Evolutionary conservation across 2,329 filamentous ascomycete species (phyloP).

Genomic region (Rasamsonia emersonii): DNA sequence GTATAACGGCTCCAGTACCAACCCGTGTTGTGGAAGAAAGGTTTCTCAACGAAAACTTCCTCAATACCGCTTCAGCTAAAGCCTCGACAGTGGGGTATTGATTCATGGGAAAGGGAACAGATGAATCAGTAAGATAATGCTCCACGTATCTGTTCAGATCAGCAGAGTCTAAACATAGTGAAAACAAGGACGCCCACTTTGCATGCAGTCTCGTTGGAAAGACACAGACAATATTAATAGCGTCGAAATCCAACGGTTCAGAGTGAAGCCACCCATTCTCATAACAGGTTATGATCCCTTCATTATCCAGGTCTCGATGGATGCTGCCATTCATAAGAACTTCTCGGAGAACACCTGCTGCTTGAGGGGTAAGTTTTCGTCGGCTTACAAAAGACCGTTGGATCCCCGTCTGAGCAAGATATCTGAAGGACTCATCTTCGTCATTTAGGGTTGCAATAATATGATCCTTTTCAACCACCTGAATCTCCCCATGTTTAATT

Average conservation of each 20-base stretch:
- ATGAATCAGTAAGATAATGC: constrained; percentile 4
- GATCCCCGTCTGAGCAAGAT: constrained; percentile 5
- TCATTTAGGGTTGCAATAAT: constrained; percentile 4
- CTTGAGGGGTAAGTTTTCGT: constrained; percentile 2
- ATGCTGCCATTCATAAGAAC: constrained; percentile 8
- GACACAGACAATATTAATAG: constrained; percentile 4
- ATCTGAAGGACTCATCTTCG: constrained; percentile 3
- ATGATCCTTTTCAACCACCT: constrained; percentile 3
- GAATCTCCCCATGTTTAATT: constrained; percentile 4
- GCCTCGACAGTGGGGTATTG: constrained; percentile 6
- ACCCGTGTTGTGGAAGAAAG: constrained; percentile 6
- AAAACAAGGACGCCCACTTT: constrained; percentile 6
- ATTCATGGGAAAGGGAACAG: constrained; percentile 7
- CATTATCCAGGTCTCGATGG: constrained; percentile 5
- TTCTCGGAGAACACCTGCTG: constrained; percentile 7
- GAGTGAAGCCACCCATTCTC: constrained; percentile 9
- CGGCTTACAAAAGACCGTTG: constrained; percentile 5
- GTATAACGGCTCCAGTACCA: constrained; percentile 1
- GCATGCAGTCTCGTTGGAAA: constrained; percentile 8
- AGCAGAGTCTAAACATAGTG: constrained; percentile 2
- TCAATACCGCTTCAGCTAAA: constrained; percentile 5
- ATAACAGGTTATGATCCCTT: constrained; percentile 7
- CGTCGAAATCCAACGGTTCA: constrained; percentile 2
- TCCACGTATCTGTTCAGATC: constrained; percentile 8
- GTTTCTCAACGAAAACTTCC: constrained; percentile 6